Conservation (phyloP, 805 yeast species). For the Scheffersomyces lignosus region DNA sequence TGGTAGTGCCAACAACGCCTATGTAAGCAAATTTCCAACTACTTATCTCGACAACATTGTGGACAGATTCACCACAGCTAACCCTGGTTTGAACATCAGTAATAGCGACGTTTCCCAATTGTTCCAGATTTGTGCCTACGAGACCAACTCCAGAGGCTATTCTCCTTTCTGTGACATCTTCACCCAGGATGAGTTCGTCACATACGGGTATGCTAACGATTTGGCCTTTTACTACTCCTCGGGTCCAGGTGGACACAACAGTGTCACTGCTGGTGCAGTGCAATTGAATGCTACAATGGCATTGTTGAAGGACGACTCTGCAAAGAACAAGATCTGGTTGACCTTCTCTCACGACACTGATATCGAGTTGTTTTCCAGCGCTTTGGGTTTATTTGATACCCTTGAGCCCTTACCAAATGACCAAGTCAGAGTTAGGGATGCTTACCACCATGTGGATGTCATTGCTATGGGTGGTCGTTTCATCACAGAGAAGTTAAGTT, state of each 20-base stretch:
- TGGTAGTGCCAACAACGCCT: conserved; percentile 10
- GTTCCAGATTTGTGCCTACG: conserved; percentile 24
- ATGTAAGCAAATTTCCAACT: conserved; percentile 13
- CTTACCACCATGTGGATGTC: conserved; percentile 36
- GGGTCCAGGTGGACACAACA: conserved; percentile 21
- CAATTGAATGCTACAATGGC: conserved; percentile 21
- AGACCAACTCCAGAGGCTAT: conserved; percentile 21
- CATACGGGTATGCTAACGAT: conserved; percentile 18
- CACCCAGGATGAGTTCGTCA: conserved; percentile 23
- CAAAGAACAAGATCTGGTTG: conserved; percentile 18
- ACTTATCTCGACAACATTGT: conserved; percentile 13
- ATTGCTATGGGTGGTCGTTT: conserved; percentile 61
- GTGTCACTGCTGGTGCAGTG: conserved; percentile 17
- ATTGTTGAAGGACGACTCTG: conserved; percentile 18
- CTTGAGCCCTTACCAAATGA: conserved; percentile 6
- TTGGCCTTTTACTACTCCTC: conserved; percentile 19
- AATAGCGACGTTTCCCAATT: conserved; percentile 15
- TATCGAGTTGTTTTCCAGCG: conserved; percentile 20
- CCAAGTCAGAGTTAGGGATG: conserved; percentile 21
- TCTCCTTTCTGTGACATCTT: conserved; percentile 22
- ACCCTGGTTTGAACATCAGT: conserved; percentile 21
- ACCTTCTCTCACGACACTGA: conserved; percentile 29
- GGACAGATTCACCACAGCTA: conserved; percentile 16
- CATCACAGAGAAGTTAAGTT: conserved; percentile 46
- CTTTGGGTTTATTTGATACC: conserved; percentile 19